Evolutionary conservation across 441 rosid species (phyloP), one percentile per base, ranked within the genome.

Genomic region (Raphanus hybrid): DNA sequence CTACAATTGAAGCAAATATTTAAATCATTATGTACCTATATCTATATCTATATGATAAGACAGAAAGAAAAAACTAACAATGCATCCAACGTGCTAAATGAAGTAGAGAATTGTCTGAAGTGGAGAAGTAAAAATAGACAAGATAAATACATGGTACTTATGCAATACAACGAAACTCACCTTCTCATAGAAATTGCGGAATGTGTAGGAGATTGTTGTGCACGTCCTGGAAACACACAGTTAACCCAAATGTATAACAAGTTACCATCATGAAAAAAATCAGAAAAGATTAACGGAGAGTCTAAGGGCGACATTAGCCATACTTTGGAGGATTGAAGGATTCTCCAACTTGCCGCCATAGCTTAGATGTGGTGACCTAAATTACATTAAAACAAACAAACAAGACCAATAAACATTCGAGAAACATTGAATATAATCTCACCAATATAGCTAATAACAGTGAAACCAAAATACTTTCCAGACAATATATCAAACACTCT

Each of bases 321-420:
- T 90, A 92, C 99, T 94, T 94, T 8, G 98, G 98, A 63, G 98
- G 98, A 78, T 89, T 89, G 86, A 94, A 94, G 66, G 98, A 91
- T 78, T 92, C 99, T 82, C 99, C 99, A 32, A 94, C 96, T 88
- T 91, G 94, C 84, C 98, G 88, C 99, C 99, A 94, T 77, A 89
- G 75, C 85, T 94, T 94, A 29, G 91, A 80, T 76, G 90, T 82
- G 50, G 99, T 94, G 82, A 91, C 99, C 99, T 94, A 77, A 54
- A 70, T n/a, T 29, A 64, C 75, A 61, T 75, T 82, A 54, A 55
- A 57, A 27, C 11, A 23, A 16, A 63, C 35, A 79, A 74, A 50
- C 11, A 66, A 80, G 39, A 71, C 61, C 65, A 65, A 3, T 15
- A 43, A 32, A 57, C 14, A 65, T 35, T 35, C 75, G 34, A 29